Evolutionary conservation across 2,329 filamentous ascomycete genomes (phyloP).

Genomic region (Alternaria tenuissima): DNA sequence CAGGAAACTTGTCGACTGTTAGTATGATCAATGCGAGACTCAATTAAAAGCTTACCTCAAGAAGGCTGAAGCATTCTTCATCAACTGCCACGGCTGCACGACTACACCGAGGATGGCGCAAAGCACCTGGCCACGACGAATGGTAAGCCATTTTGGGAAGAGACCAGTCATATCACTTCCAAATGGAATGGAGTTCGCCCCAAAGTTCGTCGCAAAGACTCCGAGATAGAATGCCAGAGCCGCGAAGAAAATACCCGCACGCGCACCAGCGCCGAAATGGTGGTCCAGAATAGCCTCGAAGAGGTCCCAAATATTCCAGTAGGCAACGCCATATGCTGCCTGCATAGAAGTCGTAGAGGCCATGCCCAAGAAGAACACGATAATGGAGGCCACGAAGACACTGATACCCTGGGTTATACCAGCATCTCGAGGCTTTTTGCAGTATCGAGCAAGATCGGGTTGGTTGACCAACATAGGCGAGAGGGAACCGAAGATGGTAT

Average conservation of each 20-base stretch:
- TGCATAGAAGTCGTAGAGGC: constrained; percentile 49
- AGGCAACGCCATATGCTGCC: constrained; percentile 47
- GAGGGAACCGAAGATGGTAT: constrained; percentile 53
- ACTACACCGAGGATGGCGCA: constrained; percentile 50
- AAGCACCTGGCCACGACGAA: constrained; percentile 54
- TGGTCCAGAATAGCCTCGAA: constrained; percentile 53
- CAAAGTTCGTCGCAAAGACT: constrained; percentile 56
- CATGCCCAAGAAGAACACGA: neutral
- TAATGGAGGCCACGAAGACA: constrained; percentile 42
- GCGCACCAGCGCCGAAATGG: constrained; percentile 50
- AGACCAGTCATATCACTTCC: constrained; percentile 55
- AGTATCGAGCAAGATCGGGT: constrained; percentile 54
- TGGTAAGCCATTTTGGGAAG: constrained; percentile 55
- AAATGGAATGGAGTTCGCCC: constrained; percentile 53
- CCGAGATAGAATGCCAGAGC: constrained; percentile 49
- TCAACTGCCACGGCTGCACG: constrained; percentile 55
- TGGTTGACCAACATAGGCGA: constrained; percentile 54
- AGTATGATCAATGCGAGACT: neutral
- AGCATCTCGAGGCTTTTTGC: constrained; percentile 43
- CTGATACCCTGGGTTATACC: constrained; percentile 44
- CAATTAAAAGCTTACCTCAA: constrained; percentile 27
- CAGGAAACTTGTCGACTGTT: neutral
- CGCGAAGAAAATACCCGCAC: constrained; percentile 53
- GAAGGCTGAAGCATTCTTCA: constrained; percentile 52
- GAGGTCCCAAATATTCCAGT: constrained; percentile 59